Evolutionary conservation across 495 filamentous ascomycete genomes (phyloP), one percentile per base, ranked within the genome.

Genomic region (Podospora pseudocomata): DNA sequence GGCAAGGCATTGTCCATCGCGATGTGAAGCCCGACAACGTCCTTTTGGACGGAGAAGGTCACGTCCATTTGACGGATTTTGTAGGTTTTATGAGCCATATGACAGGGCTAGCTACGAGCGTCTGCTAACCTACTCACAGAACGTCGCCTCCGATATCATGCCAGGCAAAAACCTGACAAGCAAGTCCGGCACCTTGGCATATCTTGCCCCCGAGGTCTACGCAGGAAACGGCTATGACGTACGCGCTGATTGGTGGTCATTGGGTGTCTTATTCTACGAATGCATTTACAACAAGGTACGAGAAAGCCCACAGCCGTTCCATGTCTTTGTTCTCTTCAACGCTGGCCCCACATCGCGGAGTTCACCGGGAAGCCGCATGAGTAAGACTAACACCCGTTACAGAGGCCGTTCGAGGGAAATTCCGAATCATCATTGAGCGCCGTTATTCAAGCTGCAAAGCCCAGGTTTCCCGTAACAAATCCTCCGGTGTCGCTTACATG

Each of bases 11-110:
- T 76, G 92, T 99, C 72, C 94, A 99, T 80, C 86, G 94, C 71
- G 95, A 99, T 80, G 87, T 98, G 55, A 99, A 99, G 81, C 95
- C 95, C 0, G 95, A 99, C 78, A 99, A 99, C 77, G 92, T 98
- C 59, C 82, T 99, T 32, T 84, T 99, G 53, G 95, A 98, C 74
- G 90, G 88, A 0, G 93, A 97, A 68, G 95, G 95, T 15, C 95
- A 99, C 79, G 93, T 98, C 57, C 96, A 99, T 82, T 86, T 99
- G 78, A 95, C 95, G 67, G 95, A 99, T 79, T 99, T 99, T 82
- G 94, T 97, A 85, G 71, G 92, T 82, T 9, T 6, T 53, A 11
- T 15, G 20, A 7, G 34, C 53, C 60, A 60, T 55, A 60, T 9
- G 32, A 5, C 39, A 23, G 9, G 53, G 26, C 28, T 55, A 72